These are phyloP conservation scores for Maudiozyma bulderi DNA, from an alignment of 805 yeast genomes.

Conservation along the genomic window DNA sequence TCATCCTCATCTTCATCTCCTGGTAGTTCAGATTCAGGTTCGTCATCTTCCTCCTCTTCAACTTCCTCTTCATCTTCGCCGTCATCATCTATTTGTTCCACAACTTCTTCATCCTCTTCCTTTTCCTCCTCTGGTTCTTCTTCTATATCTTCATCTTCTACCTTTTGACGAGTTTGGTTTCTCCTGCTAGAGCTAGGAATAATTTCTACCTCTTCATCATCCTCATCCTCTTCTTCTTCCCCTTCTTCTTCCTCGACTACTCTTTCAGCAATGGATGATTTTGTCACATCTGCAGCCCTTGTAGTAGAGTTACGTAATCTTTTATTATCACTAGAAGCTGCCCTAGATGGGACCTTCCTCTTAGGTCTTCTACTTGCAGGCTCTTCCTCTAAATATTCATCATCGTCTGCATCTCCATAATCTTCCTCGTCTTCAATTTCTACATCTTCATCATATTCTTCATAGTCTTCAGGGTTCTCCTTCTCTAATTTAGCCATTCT, in stretches of 20 bases:
- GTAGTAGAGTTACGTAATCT: background rate
- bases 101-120: slow-evolving; percentile 1
- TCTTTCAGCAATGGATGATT: background rate
- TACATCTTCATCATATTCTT: background rate
- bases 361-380: background rate
- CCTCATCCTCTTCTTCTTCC: background rate
- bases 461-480: background rate
- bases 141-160: slow-evolving; percentile 3
- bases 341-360: background rate
- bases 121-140: slow-evolving; percentile 7
- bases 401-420: background rate
- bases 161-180: background rate
- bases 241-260: background rate
- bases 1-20: slow-evolving; percentile 1
- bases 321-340: background rate
- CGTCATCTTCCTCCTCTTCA: slow-evolving; percentile 1
- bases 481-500: background rate
- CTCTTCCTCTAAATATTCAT: background rate
- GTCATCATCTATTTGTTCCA: background rate
- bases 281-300: background rate
- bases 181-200: slow-evolving; percentile 9
- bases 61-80: slow-evolving; percentile 4
- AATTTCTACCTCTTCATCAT: background rate
- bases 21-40: background rate
- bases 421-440: background rate